Evolutionary conservation across 371 early-diverging fungal genomes (phyloP).

Genomic region (Mortierella sp.): DNA sequence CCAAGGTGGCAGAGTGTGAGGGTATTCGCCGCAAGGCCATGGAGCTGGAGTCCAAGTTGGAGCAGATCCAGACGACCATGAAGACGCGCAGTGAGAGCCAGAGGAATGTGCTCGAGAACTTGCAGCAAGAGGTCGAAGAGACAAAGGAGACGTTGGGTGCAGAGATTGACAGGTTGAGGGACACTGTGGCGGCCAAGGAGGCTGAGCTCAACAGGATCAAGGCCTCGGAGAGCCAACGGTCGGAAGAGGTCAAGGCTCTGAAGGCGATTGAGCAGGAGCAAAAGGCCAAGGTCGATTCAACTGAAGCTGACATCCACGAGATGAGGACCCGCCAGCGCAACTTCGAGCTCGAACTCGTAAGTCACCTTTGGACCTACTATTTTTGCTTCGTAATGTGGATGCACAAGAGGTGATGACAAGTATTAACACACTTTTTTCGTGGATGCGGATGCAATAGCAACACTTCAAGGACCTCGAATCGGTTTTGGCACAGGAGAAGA

Average conservation of each 20-base stretch:
- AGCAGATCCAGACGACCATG: slow-evolving; percentile 59
- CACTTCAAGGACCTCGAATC: slow-evolving; percentile 51
- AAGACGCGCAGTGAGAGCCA: slow-evolving; percentile 60
- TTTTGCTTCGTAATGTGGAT: background rate
- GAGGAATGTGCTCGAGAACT: slow-evolving; percentile 60
- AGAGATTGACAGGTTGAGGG: slow-evolving; percentile 55
- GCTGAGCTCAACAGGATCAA: slow-evolving; percentile 47
- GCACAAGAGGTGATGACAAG: no score
- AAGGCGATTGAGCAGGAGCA: slow-evolving; percentile 17
- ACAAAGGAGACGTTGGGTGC: slow-evolving; percentile 59
- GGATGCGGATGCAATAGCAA: slow-evolving; percentile 20
- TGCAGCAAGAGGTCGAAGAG: slow-evolving; percentile 62
- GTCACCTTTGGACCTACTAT: no score
- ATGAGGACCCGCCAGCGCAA: slow-evolving; percentile 39
- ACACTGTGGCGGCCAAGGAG: slow-evolving; percentile 66
- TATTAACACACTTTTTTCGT: no score
- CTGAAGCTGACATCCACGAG: slow-evolving; percentile 34
- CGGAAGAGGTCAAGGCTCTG: slow-evolving; percentile 16
- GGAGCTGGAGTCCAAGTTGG: slow-evolving; percentile 43
- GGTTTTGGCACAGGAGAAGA: slow-evolving; percentile 44
- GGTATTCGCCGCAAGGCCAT: slow-evolving; percentile 55
- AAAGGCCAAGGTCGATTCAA: slow-evolving; percentile 25
- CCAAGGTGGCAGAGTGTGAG: slow-evolving; percentile 57
- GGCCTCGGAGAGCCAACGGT: slow-evolving; percentile 18
- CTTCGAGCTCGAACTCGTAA: slow-evolving; percentile 47